phyloP scores from a whole-genome alignment of 257 asterid species.

The Solanum piurae region DNA sequence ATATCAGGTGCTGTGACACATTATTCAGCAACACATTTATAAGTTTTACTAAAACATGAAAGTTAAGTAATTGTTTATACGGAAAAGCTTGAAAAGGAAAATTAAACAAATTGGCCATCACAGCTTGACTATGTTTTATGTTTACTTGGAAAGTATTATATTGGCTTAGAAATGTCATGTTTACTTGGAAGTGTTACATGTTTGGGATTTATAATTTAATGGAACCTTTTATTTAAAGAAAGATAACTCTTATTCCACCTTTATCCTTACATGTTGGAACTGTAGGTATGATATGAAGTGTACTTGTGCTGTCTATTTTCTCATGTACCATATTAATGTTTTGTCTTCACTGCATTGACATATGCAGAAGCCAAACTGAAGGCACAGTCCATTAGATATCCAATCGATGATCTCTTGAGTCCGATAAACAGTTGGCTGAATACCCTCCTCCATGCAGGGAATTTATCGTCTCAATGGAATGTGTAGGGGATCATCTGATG shows the following conservation, averaged over 20 bases:
- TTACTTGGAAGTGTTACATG: not conserved
- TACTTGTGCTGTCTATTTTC: not conserved
- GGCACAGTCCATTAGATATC: constrained; percentile 43
- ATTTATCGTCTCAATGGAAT: constrained; percentile 61
- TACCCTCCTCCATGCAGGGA: constrained; percentile 62
- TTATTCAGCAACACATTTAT: not conserved
- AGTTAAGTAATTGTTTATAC: not conserved
- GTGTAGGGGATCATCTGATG: constrained; percentile 83
- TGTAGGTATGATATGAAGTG: not conserved
- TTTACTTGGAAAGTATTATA: not conserved
- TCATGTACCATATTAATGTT: not conserved
- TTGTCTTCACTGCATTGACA: not conserved
- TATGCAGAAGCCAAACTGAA: constrained; percentile 38
- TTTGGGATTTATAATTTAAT: not conserved
- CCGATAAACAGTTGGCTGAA: constrained; percentile 44
- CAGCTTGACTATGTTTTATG: not conserved
- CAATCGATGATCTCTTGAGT: constrained; percentile 69
- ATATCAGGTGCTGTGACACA: not conserved
- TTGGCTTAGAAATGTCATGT: not conserved
- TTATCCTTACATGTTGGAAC: not conserved
- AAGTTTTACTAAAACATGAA: not conserved
- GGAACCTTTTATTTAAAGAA: not conserved
- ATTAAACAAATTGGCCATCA: not conserved
- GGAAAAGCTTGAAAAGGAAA: not conserved
- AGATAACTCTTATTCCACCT: not conserved